These are phyloP conservation scores for Nemania diffusa DNA, from an alignment of 2,329 filamentous ascomycete species.

Conservation along the genomic window DNA sequence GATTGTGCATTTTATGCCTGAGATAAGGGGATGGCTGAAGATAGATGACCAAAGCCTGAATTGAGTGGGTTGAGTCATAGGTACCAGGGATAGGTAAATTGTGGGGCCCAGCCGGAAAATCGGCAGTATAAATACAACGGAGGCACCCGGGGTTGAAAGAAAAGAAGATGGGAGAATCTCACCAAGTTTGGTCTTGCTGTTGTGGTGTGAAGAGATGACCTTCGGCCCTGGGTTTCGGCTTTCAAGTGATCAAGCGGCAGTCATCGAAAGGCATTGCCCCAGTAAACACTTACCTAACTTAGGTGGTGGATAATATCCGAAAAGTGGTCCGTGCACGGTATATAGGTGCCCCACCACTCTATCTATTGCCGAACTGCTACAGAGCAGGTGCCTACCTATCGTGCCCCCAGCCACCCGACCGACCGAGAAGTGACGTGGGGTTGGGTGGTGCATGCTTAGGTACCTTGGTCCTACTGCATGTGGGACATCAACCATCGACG, in stretches of 20 bases:
- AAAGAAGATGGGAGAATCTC: constrained; percentile 25
- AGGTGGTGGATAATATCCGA: neutral
- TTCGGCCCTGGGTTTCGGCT: constrained; percentile 37
- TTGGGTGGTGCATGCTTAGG: neutral
- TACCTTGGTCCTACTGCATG: neutral
- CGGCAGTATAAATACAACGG: constrained; percentile 45
- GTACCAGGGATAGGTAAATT: constrained; percentile 15
- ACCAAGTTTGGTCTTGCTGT: constrained; percentile 25
- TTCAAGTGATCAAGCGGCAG: constrained; percentile 35
- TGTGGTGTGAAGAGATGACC: constrained; percentile 36
- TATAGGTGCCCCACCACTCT: neutral
- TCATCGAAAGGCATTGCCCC: neutral
- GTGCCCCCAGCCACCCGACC: constrained; percentile 33
- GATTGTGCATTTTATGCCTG: neutral
- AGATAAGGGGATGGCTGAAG: constrained; percentile 17
- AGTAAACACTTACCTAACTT: constrained; percentile 6
- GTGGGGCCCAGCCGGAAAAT: constrained; percentile 23
- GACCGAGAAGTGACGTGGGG: constrained; percentile 41
- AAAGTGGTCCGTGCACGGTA: neutral
- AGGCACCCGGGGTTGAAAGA: constrained; percentile 35
- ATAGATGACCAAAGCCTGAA: constrained; percentile 9
- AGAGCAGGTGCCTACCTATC: too few species aligned
- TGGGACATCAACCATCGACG: constrained; percentile 39
- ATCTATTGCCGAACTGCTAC: too few species aligned
- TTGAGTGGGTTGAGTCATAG: constrained; percentile 32